phyloP scores from a whole-genome alignment of 2,329 filamentous ascomycete genomes.

The Apiospora kogelbergensis region DNA sequence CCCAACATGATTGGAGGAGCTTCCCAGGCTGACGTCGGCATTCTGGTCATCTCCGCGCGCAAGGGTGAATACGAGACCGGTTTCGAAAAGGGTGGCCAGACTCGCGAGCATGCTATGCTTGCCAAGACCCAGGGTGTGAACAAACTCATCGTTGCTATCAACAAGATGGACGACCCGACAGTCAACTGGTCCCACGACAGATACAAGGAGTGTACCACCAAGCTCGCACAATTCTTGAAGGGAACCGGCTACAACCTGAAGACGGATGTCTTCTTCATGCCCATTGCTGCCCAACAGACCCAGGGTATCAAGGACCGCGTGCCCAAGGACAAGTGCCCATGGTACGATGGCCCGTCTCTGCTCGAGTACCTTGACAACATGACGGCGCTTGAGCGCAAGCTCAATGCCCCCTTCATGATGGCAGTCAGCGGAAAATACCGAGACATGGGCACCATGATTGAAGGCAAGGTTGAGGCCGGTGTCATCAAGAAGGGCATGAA shows the following conservation, averaged over 20 bases:
- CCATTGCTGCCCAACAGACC: constrained; percentile 85
- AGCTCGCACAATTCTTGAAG: constrained; percentile 86
- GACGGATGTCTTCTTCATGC: constrained; percentile 93
- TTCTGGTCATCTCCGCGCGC: constrained; percentile 91
- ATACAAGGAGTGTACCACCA: constrained; percentile 89
- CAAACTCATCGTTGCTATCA: constrained; percentile 91
- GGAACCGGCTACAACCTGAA: constrained; percentile 92
- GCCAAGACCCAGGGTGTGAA: constrained; percentile 98
- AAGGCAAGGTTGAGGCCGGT: constrained; percentile 95
- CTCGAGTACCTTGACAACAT: constrained; percentile 95
- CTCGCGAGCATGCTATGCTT: constrained; percentile 94
- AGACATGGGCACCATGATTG: constrained; percentile 95
- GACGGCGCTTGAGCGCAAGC: constrained; percentile 88
- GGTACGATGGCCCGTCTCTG: constrained; percentile 87
- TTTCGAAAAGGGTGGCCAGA: constrained; percentile 94
- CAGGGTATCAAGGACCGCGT: constrained; percentile 88
- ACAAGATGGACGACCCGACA: constrained; percentile 99
- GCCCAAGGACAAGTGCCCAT: constrained; percentile 71
- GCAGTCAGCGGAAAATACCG: constrained; percentile 93
- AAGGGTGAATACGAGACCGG: constrained; percentile 99
- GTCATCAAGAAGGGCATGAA: constrained; percentile 87
- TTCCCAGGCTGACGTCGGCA: constrained; percentile 89
- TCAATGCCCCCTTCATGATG: constrained; percentile 99
- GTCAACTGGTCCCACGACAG: constrained; percentile 94
- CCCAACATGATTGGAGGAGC: constrained; percentile 98